Conservation (phyloP, 1,284 basidiomycete genomes). For the Ceratobasidium sp. region DNA sequence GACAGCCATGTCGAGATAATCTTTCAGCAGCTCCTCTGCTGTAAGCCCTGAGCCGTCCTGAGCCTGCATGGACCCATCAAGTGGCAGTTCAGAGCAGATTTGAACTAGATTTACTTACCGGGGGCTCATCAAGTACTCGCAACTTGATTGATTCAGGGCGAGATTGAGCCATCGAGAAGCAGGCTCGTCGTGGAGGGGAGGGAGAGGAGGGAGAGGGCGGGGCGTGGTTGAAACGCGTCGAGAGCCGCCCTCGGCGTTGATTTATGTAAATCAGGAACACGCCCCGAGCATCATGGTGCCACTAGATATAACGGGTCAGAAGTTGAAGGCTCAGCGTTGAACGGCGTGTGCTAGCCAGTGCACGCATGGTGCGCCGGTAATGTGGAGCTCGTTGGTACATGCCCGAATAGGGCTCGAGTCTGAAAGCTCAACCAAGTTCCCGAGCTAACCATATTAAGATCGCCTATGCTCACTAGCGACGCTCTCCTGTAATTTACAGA, state of each 20-base stretch:
- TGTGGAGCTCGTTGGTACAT: neutral
- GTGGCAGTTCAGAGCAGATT: too few relatives aligned
- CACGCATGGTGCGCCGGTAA: neutral
- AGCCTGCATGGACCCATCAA: neutral
- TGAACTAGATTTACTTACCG: neutral
- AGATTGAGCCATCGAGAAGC: neutral
- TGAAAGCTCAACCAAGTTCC: neutral
- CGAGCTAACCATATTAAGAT: neutral
- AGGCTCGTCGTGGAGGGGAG: neutral
- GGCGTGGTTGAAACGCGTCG: neutral
- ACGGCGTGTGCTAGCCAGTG: neutral
- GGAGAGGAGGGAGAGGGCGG: neutral
- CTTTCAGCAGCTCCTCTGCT: constrained; percentile 20
- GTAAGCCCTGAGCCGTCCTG: neutral
- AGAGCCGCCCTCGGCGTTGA: neutral
- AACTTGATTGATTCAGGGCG: constrained; percentile 8
- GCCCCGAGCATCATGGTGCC: neutral
- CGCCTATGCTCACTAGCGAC: neutral
- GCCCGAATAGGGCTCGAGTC: neutral
- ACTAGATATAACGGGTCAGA: neutral
- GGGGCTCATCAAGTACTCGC: constrained; percentile 2
- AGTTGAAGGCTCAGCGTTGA: neutral
- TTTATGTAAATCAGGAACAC: constrained; percentile 8
- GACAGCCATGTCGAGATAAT: constrained; percentile 26
- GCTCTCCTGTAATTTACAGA: neutral